Evolutionary conservation across 208 protist species (phyloP).

Genomic region (Strigomonas culicis): DNA sequence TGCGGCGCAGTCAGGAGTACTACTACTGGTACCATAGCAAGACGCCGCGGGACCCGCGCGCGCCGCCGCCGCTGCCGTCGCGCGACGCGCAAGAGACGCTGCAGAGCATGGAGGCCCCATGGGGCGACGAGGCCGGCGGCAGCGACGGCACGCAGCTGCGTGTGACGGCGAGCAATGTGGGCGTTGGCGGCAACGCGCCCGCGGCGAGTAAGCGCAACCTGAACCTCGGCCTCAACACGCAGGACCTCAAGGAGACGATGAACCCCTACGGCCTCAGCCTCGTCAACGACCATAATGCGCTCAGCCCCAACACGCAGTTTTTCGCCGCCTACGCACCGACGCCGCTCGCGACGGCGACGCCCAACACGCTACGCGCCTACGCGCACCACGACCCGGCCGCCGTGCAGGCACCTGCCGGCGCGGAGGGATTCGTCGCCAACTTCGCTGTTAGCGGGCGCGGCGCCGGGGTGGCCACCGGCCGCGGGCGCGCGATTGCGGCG

Average conservation of each 20-base stretch:
- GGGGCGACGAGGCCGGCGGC: slow-evolving; percentile 28
- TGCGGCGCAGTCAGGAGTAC: slow-evolving; percentile 81
- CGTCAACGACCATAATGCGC: slow-evolving; percentile 44
- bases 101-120: slow-evolving; percentile 58
- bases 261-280: slow-evolving; percentile 77
- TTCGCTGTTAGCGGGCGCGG: slow-evolving; percentile 13
- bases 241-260: slow-evolving; percentile 66
- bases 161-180: too few relatives aligned
- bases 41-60: slow-evolving; percentile 53
- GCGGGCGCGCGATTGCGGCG: slow-evolving; percentile 44
- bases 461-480: slow-evolving; percentile 12
- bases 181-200: neutral
- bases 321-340: slow-evolving; percentile 83
- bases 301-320: slow-evolving; percentile 84
- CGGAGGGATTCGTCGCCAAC: slow-evolving; percentile 10
- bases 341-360: slow-evolving; percentile 70
- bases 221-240: slow-evolving; percentile 57
- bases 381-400: slow-evolving; percentile 24
- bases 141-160: neutral
- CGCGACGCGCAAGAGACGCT: slow-evolving; percentile 54
- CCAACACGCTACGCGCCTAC: slow-evolving; percentile 75
- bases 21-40: slow-evolving; percentile 86
- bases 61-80: slow-evolving; percentile 65
- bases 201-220: neutral
- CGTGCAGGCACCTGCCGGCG: slow-evolving; percentile 8